These are phyloP conservation scores for Penicillium sp. DNA, from an alignment of 2,329 filamentous ascomycete genomes.

Conservation along the genomic window DNA sequence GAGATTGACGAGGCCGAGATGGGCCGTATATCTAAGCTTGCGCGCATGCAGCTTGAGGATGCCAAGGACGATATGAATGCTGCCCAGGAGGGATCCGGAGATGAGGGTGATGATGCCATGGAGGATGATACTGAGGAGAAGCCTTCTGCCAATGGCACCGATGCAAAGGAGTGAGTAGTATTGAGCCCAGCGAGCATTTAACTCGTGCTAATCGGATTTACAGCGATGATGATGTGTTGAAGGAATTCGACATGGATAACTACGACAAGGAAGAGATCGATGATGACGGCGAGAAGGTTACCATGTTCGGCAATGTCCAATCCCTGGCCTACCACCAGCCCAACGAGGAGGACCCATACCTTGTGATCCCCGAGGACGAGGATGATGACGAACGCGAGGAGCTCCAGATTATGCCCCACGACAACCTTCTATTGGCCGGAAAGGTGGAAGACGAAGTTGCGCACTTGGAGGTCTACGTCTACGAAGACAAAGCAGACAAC, in stretches of 20 bases:
- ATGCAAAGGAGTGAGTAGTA: constrained; percentile 22
- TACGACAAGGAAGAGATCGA: constrained; percentile 82
- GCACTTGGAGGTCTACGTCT: constrained; percentile 94
- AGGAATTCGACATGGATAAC: constrained; percentile 93
- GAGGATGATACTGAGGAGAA: constrained; percentile 27
- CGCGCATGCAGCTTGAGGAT: constrained; percentile 81
- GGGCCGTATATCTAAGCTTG: constrained; percentile 69
- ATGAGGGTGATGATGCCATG: constrained; percentile 30
- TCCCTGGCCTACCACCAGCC: constrained; percentile 90
- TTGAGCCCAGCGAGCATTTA: not conserved
- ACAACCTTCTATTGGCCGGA: constrained; percentile 87
- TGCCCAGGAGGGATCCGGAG: constrained; percentile 55
- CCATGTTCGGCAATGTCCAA: constrained; percentile 94
- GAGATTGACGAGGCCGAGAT: constrained; percentile 74
- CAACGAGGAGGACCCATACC: constrained; percentile 94
- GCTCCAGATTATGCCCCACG: constrained; percentile 84
- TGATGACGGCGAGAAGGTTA: constrained; percentile 67
- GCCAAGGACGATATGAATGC: constrained; percentile 81
- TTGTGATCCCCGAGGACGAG: constrained; percentile 78
- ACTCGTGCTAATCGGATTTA: constrained; percentile 13
- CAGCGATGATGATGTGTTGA: constrained; percentile 77
- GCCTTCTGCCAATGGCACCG: constrained; percentile 20
- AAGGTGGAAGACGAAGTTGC: constrained; percentile 97
- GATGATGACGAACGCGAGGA: constrained; percentile 90
- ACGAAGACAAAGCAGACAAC: constrained; percentile 92